Conservation (phyloP, 192 early-diverging fungal species). For the Physocladia obscura region DNA sequence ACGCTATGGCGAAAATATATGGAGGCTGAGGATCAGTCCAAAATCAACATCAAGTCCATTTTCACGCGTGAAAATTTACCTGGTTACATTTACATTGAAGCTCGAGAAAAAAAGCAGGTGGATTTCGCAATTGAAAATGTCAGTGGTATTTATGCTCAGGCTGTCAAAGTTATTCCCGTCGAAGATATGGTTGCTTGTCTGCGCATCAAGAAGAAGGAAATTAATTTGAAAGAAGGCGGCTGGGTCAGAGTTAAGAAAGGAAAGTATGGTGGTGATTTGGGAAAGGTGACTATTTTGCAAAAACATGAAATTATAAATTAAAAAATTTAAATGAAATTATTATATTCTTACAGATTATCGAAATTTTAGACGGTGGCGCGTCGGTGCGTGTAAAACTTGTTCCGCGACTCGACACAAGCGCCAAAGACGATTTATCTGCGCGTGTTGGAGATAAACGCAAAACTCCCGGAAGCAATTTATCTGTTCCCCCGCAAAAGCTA, state of each 20-base stretch:
- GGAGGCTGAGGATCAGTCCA: conserved; percentile 63
- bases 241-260: conserved; percentile 93
- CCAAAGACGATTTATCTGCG: background rate
- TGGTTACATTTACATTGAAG: conserved; percentile 94
- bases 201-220: conserved; percentile 65
- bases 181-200: conserved; percentile 90
- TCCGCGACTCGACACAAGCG: conserved; percentile 31
- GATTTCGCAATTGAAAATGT: conserved; percentile 75
- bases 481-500: conserved; percentile 72
- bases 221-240: conserved; percentile 61
- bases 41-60: conserved; percentile 73
- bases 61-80: conserved; percentile 81
- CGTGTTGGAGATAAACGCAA: conserved; percentile 60
- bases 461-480: conserved; percentile 34
- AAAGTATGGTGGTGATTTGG: conserved; percentile 91
- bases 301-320: background rate
- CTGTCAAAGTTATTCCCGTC: conserved; percentile 81
- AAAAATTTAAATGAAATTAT: background rate
- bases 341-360: conserved; percentile 21
- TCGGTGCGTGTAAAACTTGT: conserved; percentile 37
- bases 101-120: conserved; percentile 74
- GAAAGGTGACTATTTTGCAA: conserved; percentile 62
- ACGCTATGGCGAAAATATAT: conserved; percentile 74
- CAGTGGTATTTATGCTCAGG: conserved; percentile 67
- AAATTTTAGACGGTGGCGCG: conserved; percentile 39